Percentiles rank a stretch among this genome's conserved stretches.
Evolutionary conservation across 163 green algal genomes (phyloP).

Genomic region (Chloroidium sp.): DNA sequence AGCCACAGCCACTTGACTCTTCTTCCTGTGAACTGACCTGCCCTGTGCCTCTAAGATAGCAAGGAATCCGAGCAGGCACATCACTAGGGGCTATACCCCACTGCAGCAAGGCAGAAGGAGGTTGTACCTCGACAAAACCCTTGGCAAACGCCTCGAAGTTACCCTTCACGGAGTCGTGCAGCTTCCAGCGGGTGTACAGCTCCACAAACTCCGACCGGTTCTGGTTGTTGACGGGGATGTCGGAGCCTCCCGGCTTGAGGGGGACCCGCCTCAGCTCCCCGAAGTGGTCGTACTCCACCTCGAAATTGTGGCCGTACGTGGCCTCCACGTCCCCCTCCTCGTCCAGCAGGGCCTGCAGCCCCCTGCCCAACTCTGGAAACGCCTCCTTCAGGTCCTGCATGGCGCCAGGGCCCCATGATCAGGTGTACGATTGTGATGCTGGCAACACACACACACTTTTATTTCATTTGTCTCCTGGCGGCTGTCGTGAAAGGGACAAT

Average conservation of each 20-base stretch:
- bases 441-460: too few relatives aligned
- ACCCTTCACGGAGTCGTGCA: constrained; percentile 44
- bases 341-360: constrained; percentile 61
- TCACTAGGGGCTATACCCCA: too few relatives aligned
- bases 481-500: too few relatives aligned
- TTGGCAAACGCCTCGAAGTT: constrained; percentile 69
- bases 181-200: constrained; percentile 57
- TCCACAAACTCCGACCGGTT: constrained; percentile 70
- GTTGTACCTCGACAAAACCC: constrained; percentile 59
- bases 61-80: too few relatives aligned
- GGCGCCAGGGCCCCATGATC: not conserved
- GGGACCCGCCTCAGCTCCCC: constrained; percentile 41
- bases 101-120: too few relatives aligned
- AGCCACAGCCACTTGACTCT: too few relatives aligned
- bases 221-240: constrained; percentile 5
- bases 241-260: constrained; percentile 48
- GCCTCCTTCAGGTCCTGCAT: constrained; percentile 54
- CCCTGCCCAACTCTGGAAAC: constrained; percentile 47
- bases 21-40: too few relatives aligned
- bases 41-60: too few relatives aligned
- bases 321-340: constrained; percentile 66
- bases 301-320: constrained; percentile 54
- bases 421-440: too few relatives aligned
- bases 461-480: too few relatives aligned
- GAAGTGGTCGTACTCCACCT: constrained; percentile 46